Percentiles rank a stretch among this genome's conserved stretches.
These are phyloP conservation scores for Rhododendron simsii DNA, from an alignment of 148 eudicot genomes.

Conservation along the genomic window DNA sequence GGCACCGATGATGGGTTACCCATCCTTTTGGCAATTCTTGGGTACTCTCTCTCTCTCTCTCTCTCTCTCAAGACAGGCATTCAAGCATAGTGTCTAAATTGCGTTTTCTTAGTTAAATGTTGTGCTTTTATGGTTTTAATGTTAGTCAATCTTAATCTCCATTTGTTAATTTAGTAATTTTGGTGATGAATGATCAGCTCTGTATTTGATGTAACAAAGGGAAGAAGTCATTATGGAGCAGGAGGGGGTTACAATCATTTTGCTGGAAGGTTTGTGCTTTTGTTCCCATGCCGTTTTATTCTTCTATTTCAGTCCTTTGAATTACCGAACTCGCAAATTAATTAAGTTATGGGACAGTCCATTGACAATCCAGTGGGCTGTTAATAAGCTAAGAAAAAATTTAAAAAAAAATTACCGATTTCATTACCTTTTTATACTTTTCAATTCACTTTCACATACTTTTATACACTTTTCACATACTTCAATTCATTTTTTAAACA, in stretches of 20 bases:
- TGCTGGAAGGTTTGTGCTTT: constrained; percentile 70
- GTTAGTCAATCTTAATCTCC: neutral
- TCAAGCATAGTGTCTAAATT: neutral
- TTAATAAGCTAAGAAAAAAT: no score
- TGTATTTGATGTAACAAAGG: constrained; percentile 90
- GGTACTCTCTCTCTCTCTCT: neutral
- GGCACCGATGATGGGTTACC: constrained; percentile 13
- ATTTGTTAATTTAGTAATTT: neutral
- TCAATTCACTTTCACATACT: no score
- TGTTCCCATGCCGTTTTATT: neutral
- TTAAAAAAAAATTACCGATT: no score
- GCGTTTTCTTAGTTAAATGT: neutral
- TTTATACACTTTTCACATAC: no score
- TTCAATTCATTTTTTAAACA: no score
- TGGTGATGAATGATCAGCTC: constrained; percentile 46
- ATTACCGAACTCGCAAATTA: neutral
- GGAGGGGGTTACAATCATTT: constrained; percentile 93
- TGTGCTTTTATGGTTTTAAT: neutral
- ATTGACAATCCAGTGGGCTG: no score
- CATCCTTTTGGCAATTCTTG: constrained; percentile 8
- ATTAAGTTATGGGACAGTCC: neutral
- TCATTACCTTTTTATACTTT: no score
- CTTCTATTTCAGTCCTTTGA: neutral
- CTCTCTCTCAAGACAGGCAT: neutral
- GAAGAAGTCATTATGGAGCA: constrained; percentile 76